phyloP scores from a whole-genome alignment of 164 flowering plant genomes.

The Vitis vinifera region ASM3070453v1 NC_081814.1:969001-969500 shows the following conservation, averaged over 20 bases:
- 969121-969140: neutral
- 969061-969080: neutral
- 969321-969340: constrained; percentile 91
- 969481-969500: neutral
- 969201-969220: neutral
- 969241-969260: constrained; percentile 91
- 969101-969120: neutral
- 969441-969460: no score
- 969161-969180: neutral
- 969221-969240: constrained; percentile 1
- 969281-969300: constrained; percentile 94
- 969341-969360: constrained; percentile 57
- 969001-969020: neutral
- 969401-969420: constrained; percentile 96
- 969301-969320: constrained; percentile 89
- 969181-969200: neutral
- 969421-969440: constrained; percentile 18
- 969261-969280: constrained; percentile 91
- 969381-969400: constrained; percentile 95
- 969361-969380: constrained; percentile 95
- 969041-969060: neutral
- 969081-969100: neutral
- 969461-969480: no score
- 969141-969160: neutral
- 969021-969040: neutral